Conservation (phyloP, 345 rosid species). For the Pistacia integerrima region DNA sequence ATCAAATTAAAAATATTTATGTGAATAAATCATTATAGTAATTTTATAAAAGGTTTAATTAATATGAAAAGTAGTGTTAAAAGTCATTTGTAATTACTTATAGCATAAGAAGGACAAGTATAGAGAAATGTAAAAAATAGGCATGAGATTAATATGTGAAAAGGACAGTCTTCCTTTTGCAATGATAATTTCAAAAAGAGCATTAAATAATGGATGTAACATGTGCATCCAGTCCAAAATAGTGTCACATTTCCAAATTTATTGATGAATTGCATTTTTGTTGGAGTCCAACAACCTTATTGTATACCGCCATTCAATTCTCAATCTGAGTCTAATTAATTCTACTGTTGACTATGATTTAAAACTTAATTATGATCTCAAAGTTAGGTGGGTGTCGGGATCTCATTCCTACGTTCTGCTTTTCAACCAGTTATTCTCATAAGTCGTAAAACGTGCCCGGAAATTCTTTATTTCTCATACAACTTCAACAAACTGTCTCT, state of each 20-base stretch:
- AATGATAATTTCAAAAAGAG: too few relatives aligned
- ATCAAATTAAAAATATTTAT: background rate
- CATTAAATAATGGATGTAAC: too few relatives aligned
- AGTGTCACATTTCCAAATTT: background rate
- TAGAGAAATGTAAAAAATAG: too few relatives aligned
- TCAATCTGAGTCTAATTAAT: too few relatives aligned
- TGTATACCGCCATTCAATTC: background rate
- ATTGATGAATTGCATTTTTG: background rate
- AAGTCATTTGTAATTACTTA: too few relatives aligned
- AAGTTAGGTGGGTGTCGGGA: constrained; percentile 25
- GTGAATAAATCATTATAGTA: background rate
- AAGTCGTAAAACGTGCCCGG: too few relatives aligned
- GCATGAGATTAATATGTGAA: too few relatives aligned
- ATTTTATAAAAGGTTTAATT: too few relatives aligned
- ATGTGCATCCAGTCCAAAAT: background rate
- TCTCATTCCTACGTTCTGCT: constrained; percentile 13
- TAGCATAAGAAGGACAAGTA: background rate
- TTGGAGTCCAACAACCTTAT: background rate
- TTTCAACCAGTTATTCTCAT: background rate
- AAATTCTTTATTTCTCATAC: too few relatives aligned
- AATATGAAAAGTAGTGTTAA: background rate
- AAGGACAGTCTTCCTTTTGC: too few relatives aligned
- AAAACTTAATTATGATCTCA: background rate
- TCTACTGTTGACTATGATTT: too few relatives aligned
- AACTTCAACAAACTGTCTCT: background rate